Percentiles rank a stretch among this genome's conserved stretches.
These are phyloP conservation scores for Candida rishiriensis DNA, from an alignment of 805 yeast species.

Conservation along the genomic window DNA sequence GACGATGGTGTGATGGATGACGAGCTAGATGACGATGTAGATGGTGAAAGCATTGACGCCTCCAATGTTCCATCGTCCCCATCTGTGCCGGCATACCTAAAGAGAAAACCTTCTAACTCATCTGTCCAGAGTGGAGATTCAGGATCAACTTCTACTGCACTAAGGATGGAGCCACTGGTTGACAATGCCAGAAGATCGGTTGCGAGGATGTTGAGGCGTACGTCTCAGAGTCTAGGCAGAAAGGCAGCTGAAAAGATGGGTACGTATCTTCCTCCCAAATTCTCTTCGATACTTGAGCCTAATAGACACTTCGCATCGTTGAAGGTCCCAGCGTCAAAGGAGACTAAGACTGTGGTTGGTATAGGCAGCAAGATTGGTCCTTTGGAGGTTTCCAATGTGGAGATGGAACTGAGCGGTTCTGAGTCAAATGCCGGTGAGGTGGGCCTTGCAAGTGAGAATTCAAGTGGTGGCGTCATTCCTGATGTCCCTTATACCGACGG, in stretches of 20 bases:
- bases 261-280: constrained; percentile 78
- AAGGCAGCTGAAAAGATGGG: constrained; percentile 87
- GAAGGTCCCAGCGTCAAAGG: constrained; percentile 39
- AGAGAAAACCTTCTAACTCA: constrained; percentile 18
- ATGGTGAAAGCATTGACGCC: constrained; percentile 8
- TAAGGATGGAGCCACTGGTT: constrained; percentile 55
- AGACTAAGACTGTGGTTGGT: constrained; percentile 44
- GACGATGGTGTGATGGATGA: constrained; percentile 10
- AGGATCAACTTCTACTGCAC: constrained; percentile 5
- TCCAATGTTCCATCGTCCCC: constrained; percentile 12
- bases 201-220: constrained; percentile 69
- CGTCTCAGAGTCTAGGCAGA: constrained; percentile 73
- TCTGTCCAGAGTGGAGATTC: constrained; percentile 26
- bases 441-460: constrained; percentile 13
- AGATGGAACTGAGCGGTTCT: too few relatives aligned
- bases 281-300: constrained; percentile 85
- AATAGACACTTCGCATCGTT: constrained; percentile 88
- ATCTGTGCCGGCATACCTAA: too few relatives aligned
- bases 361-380: constrained; percentile 33
- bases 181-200: constrained; percentile 69
- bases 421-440: neutral
- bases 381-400: neutral
- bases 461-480: constrained; percentile 4
- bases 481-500: too few relatives aligned
- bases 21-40: constrained; percentile 13